Evolutionary conservation across 2,329 filamentous ascomycete genomes (phyloP), one percentile per base, ranked within the genome.

Genomic region (Diaporthe sp.): DNA sequence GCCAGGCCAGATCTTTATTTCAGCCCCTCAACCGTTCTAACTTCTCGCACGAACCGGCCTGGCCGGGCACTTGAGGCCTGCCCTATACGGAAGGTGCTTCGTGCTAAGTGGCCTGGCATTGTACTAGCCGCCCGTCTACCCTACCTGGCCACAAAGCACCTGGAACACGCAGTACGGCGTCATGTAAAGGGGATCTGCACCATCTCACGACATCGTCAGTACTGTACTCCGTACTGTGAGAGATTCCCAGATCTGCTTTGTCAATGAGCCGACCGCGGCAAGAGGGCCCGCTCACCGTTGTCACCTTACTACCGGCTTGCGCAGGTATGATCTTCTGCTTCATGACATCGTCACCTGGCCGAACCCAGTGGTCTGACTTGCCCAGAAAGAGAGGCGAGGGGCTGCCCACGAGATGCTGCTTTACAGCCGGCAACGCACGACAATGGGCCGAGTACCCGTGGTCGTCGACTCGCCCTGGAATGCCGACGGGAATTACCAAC

Each of bases 71-170:
- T 55, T 37, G 53, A 55, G 49, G 58, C 71, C 46, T 73, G 58
- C 71, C 71, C 2, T 46, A 57, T 53, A 39, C 6, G 71, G 71
- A 73, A 73, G 71, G 71, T 73, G 55, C 46, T 3, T 65, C 46
- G 46, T 73, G 53, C 57, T 55, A 31, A 42, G 49, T 51, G 53
- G 42, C 68, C 68, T 37, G 39, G 31, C 53, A 46, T 49, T 31
- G 19, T 58, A 42, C 71, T 73, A 44, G 58, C 71, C 60, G 58
- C 44, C 58, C 31, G 31, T 53, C 46, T 65, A 62, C 37, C 49
- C 19, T 53, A 68, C 62, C 62, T 53, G 62, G 46, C 12, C 31
- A 53, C 62, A 51, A 37, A 28, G 46, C 62, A 39, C 25, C 62
- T 53, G 46, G 25, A 68, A 53, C 7, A 53, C 62, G 46, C 46